Conservation (phyloP, 768 basidiomycete species). For the Tricholoma furcatifolium region DNA sequence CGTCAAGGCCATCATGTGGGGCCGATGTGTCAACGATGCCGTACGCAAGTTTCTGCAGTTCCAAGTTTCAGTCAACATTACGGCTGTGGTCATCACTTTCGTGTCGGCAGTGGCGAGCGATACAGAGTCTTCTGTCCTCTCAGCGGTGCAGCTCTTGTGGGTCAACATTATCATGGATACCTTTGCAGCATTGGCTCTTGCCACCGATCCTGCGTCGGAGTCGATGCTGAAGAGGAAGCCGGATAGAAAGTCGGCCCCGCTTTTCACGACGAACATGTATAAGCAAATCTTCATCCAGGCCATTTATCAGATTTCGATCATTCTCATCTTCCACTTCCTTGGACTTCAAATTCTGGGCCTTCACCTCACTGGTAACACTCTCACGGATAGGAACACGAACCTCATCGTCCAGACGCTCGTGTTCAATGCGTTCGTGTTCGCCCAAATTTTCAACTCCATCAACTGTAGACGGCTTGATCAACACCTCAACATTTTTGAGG, state of each 20-base stretch:
- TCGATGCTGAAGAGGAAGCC: conserved; percentile 84
- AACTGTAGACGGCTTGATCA: conserved; percentile 88
- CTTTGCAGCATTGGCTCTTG: conserved; percentile 95
- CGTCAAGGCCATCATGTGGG: conserved; percentile 98
- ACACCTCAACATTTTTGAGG: conserved; percentile 86
- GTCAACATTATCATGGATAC: conserved; percentile 99
- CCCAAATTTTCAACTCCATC: conserved; percentile 94
- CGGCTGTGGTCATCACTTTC: conserved; percentile 93
- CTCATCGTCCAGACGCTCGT: conserved; percentile 77
- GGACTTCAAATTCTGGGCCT: conserved; percentile 72
- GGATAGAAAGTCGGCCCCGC: conserved; percentile 82
- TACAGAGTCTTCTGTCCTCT: conserved; percentile 80
- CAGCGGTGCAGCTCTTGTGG: conserved; percentile 97
- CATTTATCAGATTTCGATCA: conserved; percentile 78
- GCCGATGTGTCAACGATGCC: conserved; percentile 96
- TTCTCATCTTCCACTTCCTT: conserved; percentile 87
- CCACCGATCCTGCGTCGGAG: conserved; percentile 91
- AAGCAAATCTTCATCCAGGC: conserved; percentile 95
- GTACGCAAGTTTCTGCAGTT: conserved; percentile 98
- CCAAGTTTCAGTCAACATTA: conserved; percentile 92
- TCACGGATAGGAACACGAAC: conserved; percentile 33
- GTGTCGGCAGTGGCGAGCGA: conserved; percentile 82
- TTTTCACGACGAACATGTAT: conserved; percentile 94
- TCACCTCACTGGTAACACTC: conserved; percentile 29
- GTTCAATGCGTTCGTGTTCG: conserved; percentile 98